These are phyloP conservation scores for Lentinula aciculospora DNA, from an alignment of 768 basidiomycete genomes.

Conservation along the genomic window DNA sequence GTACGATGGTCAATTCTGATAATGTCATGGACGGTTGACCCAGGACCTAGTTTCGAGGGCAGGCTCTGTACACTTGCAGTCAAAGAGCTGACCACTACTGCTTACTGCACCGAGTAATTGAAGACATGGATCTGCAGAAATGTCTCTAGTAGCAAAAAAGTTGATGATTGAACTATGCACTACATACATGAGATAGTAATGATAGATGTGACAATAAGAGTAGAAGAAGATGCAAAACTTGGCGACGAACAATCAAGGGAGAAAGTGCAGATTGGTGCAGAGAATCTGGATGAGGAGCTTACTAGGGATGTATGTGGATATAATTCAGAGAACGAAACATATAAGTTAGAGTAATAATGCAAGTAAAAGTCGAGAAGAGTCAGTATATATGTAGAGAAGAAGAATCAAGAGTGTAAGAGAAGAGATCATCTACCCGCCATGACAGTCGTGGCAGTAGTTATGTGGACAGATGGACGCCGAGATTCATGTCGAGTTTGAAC, in stretches of 20 bases:
- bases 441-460: constrained; percentile 8
- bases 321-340: not conserved
- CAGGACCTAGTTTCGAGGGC: too few species aligned
- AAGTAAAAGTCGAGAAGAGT: constrained; percentile 4
- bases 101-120: too few species aligned
- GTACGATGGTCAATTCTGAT: too few species aligned
- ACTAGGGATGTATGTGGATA: not conserved
- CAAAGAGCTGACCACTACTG: too few species aligned
- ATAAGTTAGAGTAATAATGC: constrained; percentile 7
- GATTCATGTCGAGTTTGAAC: not conserved
- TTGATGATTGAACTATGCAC: not conserved
- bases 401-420: not conserved
- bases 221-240: not conserved
- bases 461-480: not conserved
- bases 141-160: too few species aligned
- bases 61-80: too few species aligned
- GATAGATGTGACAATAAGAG: not conserved
- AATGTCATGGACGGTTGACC: too few species aligned
- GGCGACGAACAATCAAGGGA: not conserved
- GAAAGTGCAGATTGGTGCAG: too few species aligned
- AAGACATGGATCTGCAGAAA: too few species aligned
- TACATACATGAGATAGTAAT: not conserved
- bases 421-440: constrained; percentile 34
- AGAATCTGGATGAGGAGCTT: not conserved
- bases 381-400: not conserved